Percentiles rank a stretch among this genome's conserved stretches.
phyloP scores from a whole-genome alignment of 108 stramenopile species.

The Seminavis robusta region DNA sequence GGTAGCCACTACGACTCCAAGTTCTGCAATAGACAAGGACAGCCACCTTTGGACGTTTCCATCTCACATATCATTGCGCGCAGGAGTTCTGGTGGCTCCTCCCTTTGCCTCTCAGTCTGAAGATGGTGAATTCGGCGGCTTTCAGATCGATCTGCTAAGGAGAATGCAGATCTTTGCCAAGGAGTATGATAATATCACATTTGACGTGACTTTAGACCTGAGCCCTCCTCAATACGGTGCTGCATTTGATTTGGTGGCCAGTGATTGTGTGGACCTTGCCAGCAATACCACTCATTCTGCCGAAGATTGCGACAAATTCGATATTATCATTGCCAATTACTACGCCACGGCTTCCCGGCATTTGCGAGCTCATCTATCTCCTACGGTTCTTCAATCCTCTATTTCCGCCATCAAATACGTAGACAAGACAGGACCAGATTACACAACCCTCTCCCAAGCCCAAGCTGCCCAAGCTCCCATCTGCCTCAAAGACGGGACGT shows the following conservation, averaged over 20 bases:
- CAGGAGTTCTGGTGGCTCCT: no score
- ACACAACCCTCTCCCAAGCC: slow-evolving; percentile 6
- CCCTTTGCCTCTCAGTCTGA: no score
- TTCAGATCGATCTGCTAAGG: slow-evolving; percentile 4
- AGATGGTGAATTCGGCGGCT: no score
- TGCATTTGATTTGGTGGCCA: neutral
- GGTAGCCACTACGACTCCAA: no score
- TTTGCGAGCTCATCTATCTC: slow-evolving; percentile 1
- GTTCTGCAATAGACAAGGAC: no score
- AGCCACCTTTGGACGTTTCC: no score
- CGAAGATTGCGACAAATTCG: slow-evolving; percentile 6
- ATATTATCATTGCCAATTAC: slow-evolving; percentile 11
- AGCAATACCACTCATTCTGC: neutral
- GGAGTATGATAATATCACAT: neutral
- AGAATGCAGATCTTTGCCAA: slow-evolving; percentile 2
- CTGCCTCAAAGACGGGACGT: neutral
- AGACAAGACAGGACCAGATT: neutral
- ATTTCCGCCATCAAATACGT: neutral
- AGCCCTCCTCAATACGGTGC: no score
- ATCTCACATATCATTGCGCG: no score
- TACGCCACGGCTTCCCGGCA: neutral
- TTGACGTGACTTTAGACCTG: no score
- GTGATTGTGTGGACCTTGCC: neutral
- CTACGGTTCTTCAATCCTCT: neutral
- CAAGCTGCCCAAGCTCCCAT: neutral